Base-by-base conservation (phyloP, 2,329 filamentous ascomycete genomes). In the Claviceps digitariae region DNA sequence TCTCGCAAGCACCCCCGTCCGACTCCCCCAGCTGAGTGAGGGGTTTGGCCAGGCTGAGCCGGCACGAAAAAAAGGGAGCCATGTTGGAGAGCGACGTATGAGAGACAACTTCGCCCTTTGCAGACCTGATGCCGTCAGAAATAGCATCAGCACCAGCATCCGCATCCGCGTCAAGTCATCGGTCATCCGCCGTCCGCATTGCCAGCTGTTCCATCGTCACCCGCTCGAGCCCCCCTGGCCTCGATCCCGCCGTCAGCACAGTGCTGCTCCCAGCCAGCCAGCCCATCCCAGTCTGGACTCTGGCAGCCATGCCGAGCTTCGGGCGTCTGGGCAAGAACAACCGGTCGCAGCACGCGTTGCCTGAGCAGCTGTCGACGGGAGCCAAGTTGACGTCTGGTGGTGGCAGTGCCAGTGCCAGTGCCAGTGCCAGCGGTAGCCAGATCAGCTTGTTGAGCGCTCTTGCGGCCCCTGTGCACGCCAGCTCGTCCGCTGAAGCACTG, bases 271-370 rank as follows among this genome's bases (percentile, higher is more conserved):
- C n/a, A n/a, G n/a, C 40, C 41, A 44, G 47, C 50, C 49, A 40
- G 45, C 48, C n/a, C n/a, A 36, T 48, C 38, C 38, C 45, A 31
- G 31, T 45, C 15, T 17, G 34, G 34, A 38, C 34, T 38, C 13
- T 38, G 41, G 54, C 53, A 46, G 55, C 57, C 52, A 79, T 79
- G 76, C 74, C 72, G 62, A 67, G 67, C 67, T 79, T 79, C 67
- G 69, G 71, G 68, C 75, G 75, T 64, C 67, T 78, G 65, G 72
- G 73, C 64, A 78, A 71, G 70, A 73, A 77, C 70, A 77, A 77
- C 63, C 75, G 75, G 61, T 77, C 77, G 65, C 77, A 79, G 69
- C 75, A 77, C 63, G 72, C 74, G 58, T 70, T 79, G 61, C 68
- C 70, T 61, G 76, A 76, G 63, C 65, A 68, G 60, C 67, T 68